Percentiles rank a stretch among this genome's conserved stretches.
Evolutionary conservation across 2,329 filamentous ascomycete species (phyloP).

Genomic region (Ophiosphaerella korrae): DNA sequence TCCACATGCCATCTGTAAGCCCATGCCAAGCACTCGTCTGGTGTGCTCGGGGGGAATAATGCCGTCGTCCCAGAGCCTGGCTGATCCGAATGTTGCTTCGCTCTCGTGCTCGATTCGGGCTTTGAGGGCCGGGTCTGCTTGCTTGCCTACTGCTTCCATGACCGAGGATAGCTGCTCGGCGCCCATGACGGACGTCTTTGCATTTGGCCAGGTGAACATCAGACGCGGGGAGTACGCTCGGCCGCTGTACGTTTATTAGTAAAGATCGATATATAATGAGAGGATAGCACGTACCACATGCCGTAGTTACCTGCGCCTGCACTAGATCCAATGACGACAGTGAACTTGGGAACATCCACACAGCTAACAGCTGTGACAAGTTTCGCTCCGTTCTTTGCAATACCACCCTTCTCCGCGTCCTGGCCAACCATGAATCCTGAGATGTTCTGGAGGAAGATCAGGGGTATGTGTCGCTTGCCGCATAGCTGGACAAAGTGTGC

Average conservation of each 20-base stretch:
- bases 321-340: slow-evolving; percentile 90
- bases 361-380: slow-evolving; percentile 94
- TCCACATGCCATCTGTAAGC: slow-evolving; percentile 53
- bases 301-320: slow-evolving; percentile 97
- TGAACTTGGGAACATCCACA: slow-evolving; percentile 94
- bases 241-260: slow-evolving; percentile 59
- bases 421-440: slow-evolving; percentile 97
- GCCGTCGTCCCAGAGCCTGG: slow-evolving; percentile 78
- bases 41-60: slow-evolving; percentile 58
- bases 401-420: slow-evolving; percentile 90
- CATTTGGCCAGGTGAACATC: slow-evolving; percentile 97
- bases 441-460: slow-evolving; percentile 96
- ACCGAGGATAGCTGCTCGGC: slow-evolving; percentile 88
- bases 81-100: slow-evolving; percentile 85
- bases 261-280: neutral
- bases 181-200: slow-evolving; percentile 96
- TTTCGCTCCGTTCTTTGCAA: slow-evolving; percentile 97
- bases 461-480: slow-evolving; percentile 83
- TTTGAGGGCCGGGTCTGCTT: slow-evolving; percentile 78
- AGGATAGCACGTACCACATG: slow-evolving; percentile 71
- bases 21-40: slow-evolving; percentile 55
- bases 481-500: slow-evolving; percentile 98
- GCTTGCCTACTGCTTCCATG: slow-evolving; percentile 92
- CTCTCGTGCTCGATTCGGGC: slow-evolving; percentile 88
- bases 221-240: slow-evolving; percentile 90